Base-by-base conservation (phyloP, 805 yeast species). In the Candida peoriensis region DNA sequence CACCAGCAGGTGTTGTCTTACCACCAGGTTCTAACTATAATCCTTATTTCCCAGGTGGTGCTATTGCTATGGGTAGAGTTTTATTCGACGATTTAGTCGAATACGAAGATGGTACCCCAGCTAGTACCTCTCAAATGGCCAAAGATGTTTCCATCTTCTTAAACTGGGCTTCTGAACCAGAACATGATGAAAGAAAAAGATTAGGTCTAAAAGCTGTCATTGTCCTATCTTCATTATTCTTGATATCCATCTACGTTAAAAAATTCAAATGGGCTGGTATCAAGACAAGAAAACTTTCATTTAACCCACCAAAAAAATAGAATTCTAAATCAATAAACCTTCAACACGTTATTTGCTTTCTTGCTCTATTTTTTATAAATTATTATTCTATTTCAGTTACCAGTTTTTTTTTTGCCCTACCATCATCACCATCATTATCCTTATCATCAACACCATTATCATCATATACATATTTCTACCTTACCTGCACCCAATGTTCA, bases 1-100 rank as follows among this genome's bases (percentile, higher is more conserved):
- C 96, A 43, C 98, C 98, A 51, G 97, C 96, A 21, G 98, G 98
- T 72, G 96, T 86, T 42, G 74, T 64, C 34, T 73, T 93, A 54
- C 94, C 97, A 40, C 83, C 86, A 44, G 98, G 98, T 47, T 66
- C 95, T 44, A 93, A 93, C 81, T 93, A 93, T 72, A 93, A 93
- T 77, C 98, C 98, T 58, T 93, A 93, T 76, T 93, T 93, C 96
- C 97, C 98, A 63, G 97, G 97, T 70, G 97, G 98, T 49, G 76
- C 97, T 28, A 90, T 93, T 72, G 98, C 96, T 53, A 93, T 93
- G 98, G 97, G 86, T 61, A 85, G 98, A 72, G 97, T 90, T 41
- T 74, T 93, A 64, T 93, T 89, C 54, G 98, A 93, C 61, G 98
- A 86, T 48, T 74, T 93, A 58, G 98, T 93, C 47, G 98, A 93